phyloP scores from a whole-genome alignment of 2,329 filamentous ascomycete genomes.

The Colletotrichum sansevieriae region DNA sequence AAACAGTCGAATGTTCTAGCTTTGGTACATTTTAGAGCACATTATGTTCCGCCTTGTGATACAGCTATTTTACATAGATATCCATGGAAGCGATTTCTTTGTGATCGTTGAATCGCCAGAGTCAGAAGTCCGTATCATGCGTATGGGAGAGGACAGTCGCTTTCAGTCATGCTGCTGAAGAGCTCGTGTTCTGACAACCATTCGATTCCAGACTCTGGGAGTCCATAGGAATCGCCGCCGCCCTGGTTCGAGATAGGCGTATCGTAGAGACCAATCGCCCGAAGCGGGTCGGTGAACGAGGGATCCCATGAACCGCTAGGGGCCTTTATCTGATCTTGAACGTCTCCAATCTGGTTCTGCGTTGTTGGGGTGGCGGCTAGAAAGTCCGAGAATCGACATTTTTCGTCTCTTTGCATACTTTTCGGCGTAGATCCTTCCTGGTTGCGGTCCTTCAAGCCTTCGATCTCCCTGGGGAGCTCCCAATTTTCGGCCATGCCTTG shows the following conservation, averaged over 20 bases:
- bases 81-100: no score
- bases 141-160: conserved; percentile 12
- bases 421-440: no score
- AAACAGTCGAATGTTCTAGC: no score
- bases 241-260: not conserved
- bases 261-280: not conserved
- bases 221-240: not conserved
- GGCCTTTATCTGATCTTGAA: not conserved
- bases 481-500: conserved; percentile 3
- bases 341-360: no score
- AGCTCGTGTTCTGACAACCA: conserved; percentile 4
- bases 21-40: no score
- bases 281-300: not conserved
- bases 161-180: not conserved
- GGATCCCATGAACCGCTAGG: not conserved
- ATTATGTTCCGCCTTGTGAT: no score
- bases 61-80: no score
- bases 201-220: conserved; percentile 1
- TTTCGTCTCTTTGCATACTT: not conserved
- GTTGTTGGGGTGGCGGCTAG: no score
- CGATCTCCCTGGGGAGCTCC: not conserved
- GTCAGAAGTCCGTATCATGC: not conserved
- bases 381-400: no score
- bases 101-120: no score
- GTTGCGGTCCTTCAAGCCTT: not conserved